These are phyloP conservation scores for Magnaporthiopsis rhizophila DNA, from an alignment of 2,329 filamentous ascomycete genomes.

Conservation along the genomic window DNA sequence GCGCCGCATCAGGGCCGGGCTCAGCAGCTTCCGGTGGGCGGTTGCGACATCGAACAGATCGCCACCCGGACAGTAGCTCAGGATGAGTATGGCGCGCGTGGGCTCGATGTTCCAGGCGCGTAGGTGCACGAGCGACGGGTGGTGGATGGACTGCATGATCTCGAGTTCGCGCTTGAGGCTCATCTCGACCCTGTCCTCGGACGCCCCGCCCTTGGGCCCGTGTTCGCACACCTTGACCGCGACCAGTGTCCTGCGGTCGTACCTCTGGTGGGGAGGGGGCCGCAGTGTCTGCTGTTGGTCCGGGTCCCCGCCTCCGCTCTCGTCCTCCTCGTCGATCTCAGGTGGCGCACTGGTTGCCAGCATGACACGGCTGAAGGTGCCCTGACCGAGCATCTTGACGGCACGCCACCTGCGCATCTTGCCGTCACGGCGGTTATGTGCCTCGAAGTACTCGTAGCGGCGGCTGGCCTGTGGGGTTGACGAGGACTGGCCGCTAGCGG, in stretches of 20 bases:
- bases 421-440: slow-evolving; percentile 55
- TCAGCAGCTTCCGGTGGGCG: slow-evolving; percentile 58
- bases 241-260: slow-evolving; percentile 72
- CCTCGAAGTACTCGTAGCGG: slow-evolving; percentile 59
- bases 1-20: slow-evolving; percentile 62
- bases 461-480: slow-evolving; percentile 27
- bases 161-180: slow-evolving; percentile 92
- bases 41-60: slow-evolving; percentile 92
- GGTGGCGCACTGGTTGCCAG: slow-evolving; percentile 73
- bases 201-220: slow-evolving; percentile 85
- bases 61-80: slow-evolving; percentile 89
- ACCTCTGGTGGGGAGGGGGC: slow-evolving; percentile 12
- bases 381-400: slow-evolving; percentile 75
- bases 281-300: slow-evolving; percentile 16
- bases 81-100: slow-evolving; percentile 71
- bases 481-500: slow-evolving; percentile 14
- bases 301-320: slow-evolving; percentile 26
- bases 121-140: slow-evolving; percentile 84
- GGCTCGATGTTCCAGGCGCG: slow-evolving; percentile 87
- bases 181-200: slow-evolving; percentile 87
- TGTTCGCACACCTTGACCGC: slow-evolving; percentile 95
- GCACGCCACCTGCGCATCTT: slow-evolving; percentile 73
- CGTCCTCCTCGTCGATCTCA: slow-evolving; percentile 30
- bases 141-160: slow-evolving; percentile 79
- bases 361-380: slow-evolving; percentile 92